phyloP scores from a whole-genome alignment of 495 filamentous ascomycete species.

The Umbilicaria muhlenbergii region DNA sequence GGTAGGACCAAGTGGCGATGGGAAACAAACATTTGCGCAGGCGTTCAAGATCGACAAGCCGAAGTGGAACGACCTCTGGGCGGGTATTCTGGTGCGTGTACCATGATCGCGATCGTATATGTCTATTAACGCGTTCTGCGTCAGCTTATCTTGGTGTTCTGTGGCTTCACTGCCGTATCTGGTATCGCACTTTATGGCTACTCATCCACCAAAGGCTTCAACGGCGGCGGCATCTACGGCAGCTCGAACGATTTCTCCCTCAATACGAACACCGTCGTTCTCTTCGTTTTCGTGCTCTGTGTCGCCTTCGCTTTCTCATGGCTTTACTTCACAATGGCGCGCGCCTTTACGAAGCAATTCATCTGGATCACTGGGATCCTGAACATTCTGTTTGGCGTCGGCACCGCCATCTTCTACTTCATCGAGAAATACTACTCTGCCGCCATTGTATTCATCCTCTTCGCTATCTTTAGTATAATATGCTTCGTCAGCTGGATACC shows the following conservation, averaged over 20 bases:
- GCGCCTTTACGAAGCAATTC: slow-evolving; percentile 74
- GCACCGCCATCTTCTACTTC: slow-evolving; percentile 53
- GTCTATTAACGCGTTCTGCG: neutral
- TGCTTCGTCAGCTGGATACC: slow-evolving; percentile 73
- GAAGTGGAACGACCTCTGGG: slow-evolving; percentile 83
- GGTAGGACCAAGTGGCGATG: slow-evolving; percentile 5
- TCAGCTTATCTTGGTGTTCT: slow-evolving; percentile 54
- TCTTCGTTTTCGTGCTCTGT: slow-evolving; percentile 62
- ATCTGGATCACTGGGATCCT: slow-evolving; percentile 73
- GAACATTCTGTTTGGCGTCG: slow-evolving; percentile 52
- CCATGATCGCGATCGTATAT: neutral
- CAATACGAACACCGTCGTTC: slow-evolving; percentile 69
- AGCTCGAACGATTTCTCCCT: slow-evolving; percentile 46
- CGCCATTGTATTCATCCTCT: slow-evolving; percentile 73
- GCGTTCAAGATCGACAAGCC: slow-evolving; percentile 66
- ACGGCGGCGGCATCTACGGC: slow-evolving; percentile 60
- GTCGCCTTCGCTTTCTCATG: slow-evolving; percentile 60
- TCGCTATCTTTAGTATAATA: slow-evolving; percentile 65
- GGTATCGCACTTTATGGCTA: slow-evolving; percentile 68
- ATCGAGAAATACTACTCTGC: slow-evolving; percentile 55
- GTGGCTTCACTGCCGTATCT: slow-evolving; percentile 64
- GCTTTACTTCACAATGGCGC: slow-evolving; percentile 58
- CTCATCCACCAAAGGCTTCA: slow-evolving; percentile 44
- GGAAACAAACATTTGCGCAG: slow-evolving; percentile 55
- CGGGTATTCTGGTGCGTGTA: slow-evolving; percentile 49